Evolutionary conservation across 306 rosid genomes (phyloP).

Genomic region (Delonix regia): DNA sequence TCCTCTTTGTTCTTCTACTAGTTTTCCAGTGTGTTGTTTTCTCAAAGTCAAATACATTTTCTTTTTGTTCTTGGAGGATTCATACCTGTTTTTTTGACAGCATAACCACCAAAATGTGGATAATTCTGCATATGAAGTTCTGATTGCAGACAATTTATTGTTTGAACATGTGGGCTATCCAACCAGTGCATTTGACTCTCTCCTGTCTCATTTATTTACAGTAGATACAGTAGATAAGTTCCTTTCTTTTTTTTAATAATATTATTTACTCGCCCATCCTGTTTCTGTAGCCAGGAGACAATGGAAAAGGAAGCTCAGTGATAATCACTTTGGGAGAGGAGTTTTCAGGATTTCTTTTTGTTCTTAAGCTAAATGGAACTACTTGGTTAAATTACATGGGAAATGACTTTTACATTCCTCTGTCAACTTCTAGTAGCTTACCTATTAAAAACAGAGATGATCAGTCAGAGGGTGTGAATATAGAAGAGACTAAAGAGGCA

Average conservation of each 20-base stretch:
- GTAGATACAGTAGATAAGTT: conserved; percentile 4
- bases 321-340: conserved; percentile 68
- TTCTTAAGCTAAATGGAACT: conserved; percentile 65
- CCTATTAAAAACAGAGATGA: conserved; percentile 33
- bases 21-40: not conserved
- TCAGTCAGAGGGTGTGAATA: conserved; percentile 37
- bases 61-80: not conserved
- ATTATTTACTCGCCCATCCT: conserved; percentile 20
- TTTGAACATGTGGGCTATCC: not conserved
- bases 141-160: not conserved
- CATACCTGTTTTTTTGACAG: not conserved
- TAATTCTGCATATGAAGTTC: not conserved
- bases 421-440: conserved; percentile 48
- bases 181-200: not conserved
- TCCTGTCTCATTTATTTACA: not conserved
- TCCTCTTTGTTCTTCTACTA: not conserved
- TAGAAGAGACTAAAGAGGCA: conserved; percentile 41
- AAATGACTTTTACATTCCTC: conserved; percentile 74
- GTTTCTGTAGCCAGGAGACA: conserved; percentile 60
- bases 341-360: conserved; percentile 69
- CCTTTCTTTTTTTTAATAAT: conserved; percentile 24
- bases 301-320: conserved; percentile 56
- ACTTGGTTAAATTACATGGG: conserved; percentile 71
- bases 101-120: not conserved
- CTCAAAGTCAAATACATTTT: not conserved